phyloP scores from a whole-genome alignment of 176 grass and related monocot genomes.

The Dactylis glomerata region DNA sequence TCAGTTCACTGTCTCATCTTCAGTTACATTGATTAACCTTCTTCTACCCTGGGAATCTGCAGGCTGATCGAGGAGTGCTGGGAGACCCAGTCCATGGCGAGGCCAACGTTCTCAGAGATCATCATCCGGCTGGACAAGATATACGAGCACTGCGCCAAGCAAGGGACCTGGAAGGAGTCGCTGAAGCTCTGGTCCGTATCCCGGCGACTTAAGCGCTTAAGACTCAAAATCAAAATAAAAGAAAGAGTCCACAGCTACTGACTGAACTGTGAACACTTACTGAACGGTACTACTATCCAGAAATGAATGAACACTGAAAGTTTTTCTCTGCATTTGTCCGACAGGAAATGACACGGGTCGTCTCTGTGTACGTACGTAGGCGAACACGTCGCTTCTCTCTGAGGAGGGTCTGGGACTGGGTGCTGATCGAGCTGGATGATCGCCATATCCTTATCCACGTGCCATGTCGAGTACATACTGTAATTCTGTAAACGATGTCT shows the following conservation, averaged over 20 bases:
- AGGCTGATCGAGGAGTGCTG: conserved; percentile 98
- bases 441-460: not conserved
- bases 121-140: conserved; percentile 88
- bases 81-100: conserved; percentile 40
- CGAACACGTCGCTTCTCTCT: not conserved
- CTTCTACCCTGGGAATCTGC: not conserved
- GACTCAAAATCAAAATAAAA: conserved; percentile 14
- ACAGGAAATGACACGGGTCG: conserved; percentile 46
- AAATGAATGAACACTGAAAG: conserved; percentile 6
- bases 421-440: conserved; percentile 6
- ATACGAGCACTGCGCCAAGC: conserved; percentile 59
- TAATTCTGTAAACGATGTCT: conserved; percentile 14
- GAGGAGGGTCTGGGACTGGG: not conserved
- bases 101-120: conserved; percentile 92
- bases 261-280: conserved; percentile 6
- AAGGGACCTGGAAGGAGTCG: conserved; percentile 82
- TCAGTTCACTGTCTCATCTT: no score
- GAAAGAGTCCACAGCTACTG: conserved; percentile 10
- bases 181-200: conserved; percentile 86
- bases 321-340: conserved; percentile 20
- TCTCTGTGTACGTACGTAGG: conserved; percentile 22
- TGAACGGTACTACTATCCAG: not conserved
- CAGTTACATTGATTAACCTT: not conserved
- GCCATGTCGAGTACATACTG: not conserved
- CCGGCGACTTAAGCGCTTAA: conserved; percentile 7